These are phyloP conservation scores for Podaxis sp. DNA, from an alignment of 768 basidiomycete genomes.

Conservation along the genomic window DNA sequence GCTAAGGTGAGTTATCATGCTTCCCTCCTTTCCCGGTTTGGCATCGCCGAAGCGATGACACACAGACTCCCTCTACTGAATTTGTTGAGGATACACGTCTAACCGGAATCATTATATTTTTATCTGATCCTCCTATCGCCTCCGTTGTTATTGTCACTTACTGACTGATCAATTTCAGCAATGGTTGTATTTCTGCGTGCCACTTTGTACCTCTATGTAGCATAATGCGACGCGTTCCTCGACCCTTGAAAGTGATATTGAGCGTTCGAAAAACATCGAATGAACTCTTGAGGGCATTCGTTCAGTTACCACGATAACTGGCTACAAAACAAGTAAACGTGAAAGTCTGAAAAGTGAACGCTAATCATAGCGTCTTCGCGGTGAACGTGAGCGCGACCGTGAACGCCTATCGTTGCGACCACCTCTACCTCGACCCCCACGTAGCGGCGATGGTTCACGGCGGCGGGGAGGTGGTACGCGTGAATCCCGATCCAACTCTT, in stretches of 20 bases:
- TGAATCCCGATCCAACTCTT: conserved; percentile 31
- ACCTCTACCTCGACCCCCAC: conserved; percentile 36
- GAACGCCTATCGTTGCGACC: conserved; percentile 39
- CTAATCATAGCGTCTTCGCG: conserved; percentile 9
- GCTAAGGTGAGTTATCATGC: conserved; percentile 48
- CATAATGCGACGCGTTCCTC: conserved; percentile 3
- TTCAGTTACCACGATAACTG: background rate
- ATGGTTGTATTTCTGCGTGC: conserved; percentile 2
- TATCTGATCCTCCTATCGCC: conserved; percentile 53
- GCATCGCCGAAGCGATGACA: conserved; percentile 59
- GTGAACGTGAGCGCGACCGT: conserved; percentile 38
- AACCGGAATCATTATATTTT: conserved; percentile 85
- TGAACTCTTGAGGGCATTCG: background rate
- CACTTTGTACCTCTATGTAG: conserved; percentile 12
- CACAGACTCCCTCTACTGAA: conserved; percentile 94
- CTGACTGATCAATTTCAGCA: conserved; percentile 17
- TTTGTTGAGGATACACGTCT: conserved; percentile 73
- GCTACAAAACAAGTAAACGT: background rate
- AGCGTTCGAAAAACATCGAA: background rate
- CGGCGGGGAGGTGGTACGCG: conserved; percentile 51
- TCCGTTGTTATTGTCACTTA: background rate
- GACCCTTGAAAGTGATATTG: background rate
- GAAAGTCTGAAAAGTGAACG: background rate
- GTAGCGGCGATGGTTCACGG: conserved; percentile 46
- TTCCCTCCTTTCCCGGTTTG: conserved; percentile 20